Base-by-base conservation (phyloP, 2,329 filamentous ascomycete species). In the Phialocephala sp. region DNA sequence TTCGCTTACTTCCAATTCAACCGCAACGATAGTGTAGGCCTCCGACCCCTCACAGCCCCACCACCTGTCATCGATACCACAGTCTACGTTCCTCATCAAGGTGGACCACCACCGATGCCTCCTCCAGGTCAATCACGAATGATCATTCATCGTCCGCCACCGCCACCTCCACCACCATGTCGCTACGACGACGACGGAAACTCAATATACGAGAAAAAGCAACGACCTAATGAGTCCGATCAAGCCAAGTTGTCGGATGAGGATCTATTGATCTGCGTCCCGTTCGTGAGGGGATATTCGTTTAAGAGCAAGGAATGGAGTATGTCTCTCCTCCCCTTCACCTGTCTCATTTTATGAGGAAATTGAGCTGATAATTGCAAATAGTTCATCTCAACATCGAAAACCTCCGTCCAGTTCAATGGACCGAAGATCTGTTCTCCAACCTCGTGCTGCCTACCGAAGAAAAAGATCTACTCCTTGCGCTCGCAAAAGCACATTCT, bases 401-500 rank as follows among this genome's bases (percentile, higher is more conserved):
- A 55, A 72, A 80, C 14, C 75, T 83, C 8, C 63, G 64, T 4
- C 79, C 81, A 32, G 79, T 84, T 54, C 69, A 77, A 45, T 85
- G 83, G 80, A 82, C 83, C 66, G 77, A 77, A 8, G 73, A 79
- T 36, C 82, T 82, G 12, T 85, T 85, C 56, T 75, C 79, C 47
- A 80, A 78, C 3, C 79, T 85, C 2, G 82, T 85, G 9, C 76
- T 85, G 32, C 79, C 80, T 0, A 69, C 78, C 1, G 81, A 81
- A 39, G 79, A 84, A 63, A 85, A 85, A 72, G 79, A 83, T 59
- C 77, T 85, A 5, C 79, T 85, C 66, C 77, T 81, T 11, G 80
- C 82, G 4, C 81, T 84, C 59, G 81, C 82, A 1, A 78, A 83
- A 73, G 79, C 79, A 18, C 82, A 84, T 72, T 77, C 81, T 57